phyloP scores from a whole-genome alignment of 1,139 yeast genomes.

The Saccharomyces uvarum region DNA sequence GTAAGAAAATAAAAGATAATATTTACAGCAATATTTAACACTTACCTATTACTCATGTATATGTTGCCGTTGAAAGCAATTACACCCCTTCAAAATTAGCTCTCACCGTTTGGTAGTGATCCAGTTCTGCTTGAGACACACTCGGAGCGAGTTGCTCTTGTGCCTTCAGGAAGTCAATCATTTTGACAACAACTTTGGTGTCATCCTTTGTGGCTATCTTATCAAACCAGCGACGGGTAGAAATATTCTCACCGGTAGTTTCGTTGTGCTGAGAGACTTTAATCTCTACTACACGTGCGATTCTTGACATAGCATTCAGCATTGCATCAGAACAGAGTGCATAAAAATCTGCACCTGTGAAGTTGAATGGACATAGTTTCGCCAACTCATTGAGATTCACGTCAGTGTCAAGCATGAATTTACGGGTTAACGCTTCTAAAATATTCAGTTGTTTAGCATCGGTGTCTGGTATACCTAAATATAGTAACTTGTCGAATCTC shows the following conservation, averaged over 20 bases:
- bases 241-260: constrained; percentile 36
- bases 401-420: constrained; percentile 55
- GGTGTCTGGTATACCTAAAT: constrained; percentile 87
- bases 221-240: constrained; percentile 89
- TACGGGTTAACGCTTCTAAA: constrained; percentile 80
- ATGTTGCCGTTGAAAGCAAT: neutral
- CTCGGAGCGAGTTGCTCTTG: constrained; percentile 67
- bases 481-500: constrained; percentile 88
- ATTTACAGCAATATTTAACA: neutral
- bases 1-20: neutral
- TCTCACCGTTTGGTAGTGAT: constrained; percentile 70
- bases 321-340: constrained; percentile 92
- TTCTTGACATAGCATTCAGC: constrained; percentile 90
- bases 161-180: constrained; percentile 71
- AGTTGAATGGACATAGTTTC: constrained; percentile 70
- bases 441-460: constrained; percentile 82
- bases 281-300: constrained; percentile 66
- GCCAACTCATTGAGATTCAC: constrained; percentile 62
- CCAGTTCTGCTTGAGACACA: constrained; percentile 79
- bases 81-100: constrained; percentile 53
- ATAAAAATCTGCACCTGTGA: constrained; percentile 95
- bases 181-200: constrained; percentile 56
- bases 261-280: constrained; percentile 51
- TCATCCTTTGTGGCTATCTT: constrained; percentile 65
- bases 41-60: neutral